A percentile compares a stretch with the other conserved stretches of the same genome.
These are phyloP conservation scores for Stephania cephalantha DNA, from an alignment of 164 flowering plant genomes.

Conservation along the genomic window DNA sequence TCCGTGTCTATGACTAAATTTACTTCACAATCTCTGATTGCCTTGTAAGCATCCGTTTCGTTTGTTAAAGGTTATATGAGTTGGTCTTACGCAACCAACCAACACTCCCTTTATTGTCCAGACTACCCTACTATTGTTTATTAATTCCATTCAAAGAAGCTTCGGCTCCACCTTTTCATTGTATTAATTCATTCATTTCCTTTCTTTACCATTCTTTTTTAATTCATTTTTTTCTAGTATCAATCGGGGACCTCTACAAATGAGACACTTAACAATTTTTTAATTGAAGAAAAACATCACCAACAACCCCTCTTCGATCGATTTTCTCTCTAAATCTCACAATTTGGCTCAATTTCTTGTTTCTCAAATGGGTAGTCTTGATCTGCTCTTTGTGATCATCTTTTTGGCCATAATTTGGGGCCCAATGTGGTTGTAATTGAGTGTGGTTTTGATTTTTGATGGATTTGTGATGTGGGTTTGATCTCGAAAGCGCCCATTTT, in stretches of 20 bases:
- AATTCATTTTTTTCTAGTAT: not conserved
- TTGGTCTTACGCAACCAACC: slow-evolving; percentile 10
- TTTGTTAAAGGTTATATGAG: not conserved
- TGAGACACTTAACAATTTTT: slow-evolving; percentile 1
- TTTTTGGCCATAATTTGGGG: not conserved
- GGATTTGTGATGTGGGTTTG: not conserved
- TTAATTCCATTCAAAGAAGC: slow-evolving; percentile 24
- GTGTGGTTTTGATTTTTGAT: not conserved
- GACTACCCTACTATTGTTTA: slow-evolving; percentile 5
- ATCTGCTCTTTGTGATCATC: not conserved
- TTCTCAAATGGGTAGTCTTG: not conserved
- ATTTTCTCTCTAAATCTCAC: not conserved
- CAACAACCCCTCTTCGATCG: slow-evolving; percentile 13
- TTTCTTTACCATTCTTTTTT: not conserved
- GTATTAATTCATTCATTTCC: not conserved
- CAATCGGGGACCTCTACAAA: slow-evolving; percentile 1
- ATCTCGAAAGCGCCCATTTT: not conserved
- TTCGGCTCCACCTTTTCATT: slow-evolving; percentile 21
- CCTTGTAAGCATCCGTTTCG: no score
- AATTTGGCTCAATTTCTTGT: not conserved
- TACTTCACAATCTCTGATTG: no score
- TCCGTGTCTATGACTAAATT: no score
- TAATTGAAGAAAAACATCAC: not conserved
- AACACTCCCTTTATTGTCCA: not conserved
- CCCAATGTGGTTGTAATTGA: slow-evolving; percentile 9